Evolutionary conservation across 1,284 basidiomycete species (phyloP).

Genomic region (Mycena citricolor): DNA sequence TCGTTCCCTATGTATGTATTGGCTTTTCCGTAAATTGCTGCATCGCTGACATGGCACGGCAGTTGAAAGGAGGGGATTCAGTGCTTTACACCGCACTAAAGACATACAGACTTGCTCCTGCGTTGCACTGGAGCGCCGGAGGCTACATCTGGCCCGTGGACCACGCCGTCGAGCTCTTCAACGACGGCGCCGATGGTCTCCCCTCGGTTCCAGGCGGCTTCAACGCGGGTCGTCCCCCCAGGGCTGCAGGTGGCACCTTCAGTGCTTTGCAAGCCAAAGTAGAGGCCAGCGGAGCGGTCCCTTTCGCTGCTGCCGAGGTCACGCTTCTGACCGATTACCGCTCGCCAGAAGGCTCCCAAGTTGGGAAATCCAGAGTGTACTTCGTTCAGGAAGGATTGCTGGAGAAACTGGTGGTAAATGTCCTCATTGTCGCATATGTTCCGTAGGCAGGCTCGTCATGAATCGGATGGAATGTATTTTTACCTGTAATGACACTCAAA

Average conservation of each 20-base stretch:
- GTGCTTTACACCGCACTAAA: conserved; percentile 74
- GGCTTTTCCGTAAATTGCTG: neutral
- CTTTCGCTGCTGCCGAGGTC: conserved; percentile 62
- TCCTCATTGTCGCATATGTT: conserved; percentile 66
- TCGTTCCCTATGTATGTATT: conserved; percentile 64
- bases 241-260: conserved; percentile 42
- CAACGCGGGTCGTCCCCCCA: conserved; percentile 12
- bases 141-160: conserved; percentile 79
- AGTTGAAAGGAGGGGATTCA: conserved; percentile 78
- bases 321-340: conserved; percentile 58
- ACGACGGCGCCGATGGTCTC: conserved; percentile 38
- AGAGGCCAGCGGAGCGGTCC: conserved; percentile 65
- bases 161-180: conserved; percentile 61
- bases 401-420: conserved; percentile 73
- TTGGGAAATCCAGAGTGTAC: conserved; percentile 68
- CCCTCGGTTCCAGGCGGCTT: conserved; percentile 41
- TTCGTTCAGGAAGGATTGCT: conserved; percentile 65
- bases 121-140: conserved; percentile 76
- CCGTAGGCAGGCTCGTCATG: too few species aligned
- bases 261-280: conserved; percentile 55
- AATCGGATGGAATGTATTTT: too few species aligned
- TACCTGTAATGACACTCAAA: too few species aligned
- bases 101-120: conserved; percentile 69
- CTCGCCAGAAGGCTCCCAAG: conserved; percentile 26
- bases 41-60: conserved; percentile 4